Base-by-base conservation (phyloP, 2,329 filamentous ascomycete genomes). In the Xylaria sp. region DNA sequence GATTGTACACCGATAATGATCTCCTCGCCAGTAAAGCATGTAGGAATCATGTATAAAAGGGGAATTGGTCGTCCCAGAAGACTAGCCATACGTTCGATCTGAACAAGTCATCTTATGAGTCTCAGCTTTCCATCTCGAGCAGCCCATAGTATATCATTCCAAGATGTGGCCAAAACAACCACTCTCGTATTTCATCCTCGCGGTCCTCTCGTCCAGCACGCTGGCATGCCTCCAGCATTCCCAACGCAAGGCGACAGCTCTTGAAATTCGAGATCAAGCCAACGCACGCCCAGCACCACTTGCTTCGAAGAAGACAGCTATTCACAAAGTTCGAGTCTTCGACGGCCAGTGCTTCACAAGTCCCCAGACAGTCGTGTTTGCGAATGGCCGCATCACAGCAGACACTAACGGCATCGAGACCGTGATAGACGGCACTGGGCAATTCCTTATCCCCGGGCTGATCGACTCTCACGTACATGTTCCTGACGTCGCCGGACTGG, bases 401-500 rank as follows among this genome's bases (percentile, higher is more conserved):
- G 34, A 27, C 36, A 59, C 65, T 1, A 21, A 61, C 1, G 54
- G 63, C 19, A 36, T 73, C 39, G 39, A 68, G 30, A 58, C 66
- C 14, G 57, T 34, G 30, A 56, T 78, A 21, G 75, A 78, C 34
- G 75, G 68, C 39, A 61, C 61, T 19, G 74, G 75, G 30, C 64
- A 72, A 19, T 72, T 76, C 50, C 61, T 77, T 11, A 74, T 76
- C 24, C 77, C 77, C 0, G 76, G 75, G 3, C 67, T 78, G n/a
- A 78, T 78, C 61, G 76, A 78, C 53, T 70, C 74, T 0, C 76
- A 78, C 53, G 61, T 76, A 5, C 76, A 78, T 61, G 57, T 77
- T 7, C 47, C 51, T 12, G 69, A 73, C 11, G 54, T 75, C 30
- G 68, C 66, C 9, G 72, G 68, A 2, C 63, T 77, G 19, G 68